Base-by-base conservation (phyloP, 176 grass and related monocot species). In the Tillandsia leiboldiana region DNA sequence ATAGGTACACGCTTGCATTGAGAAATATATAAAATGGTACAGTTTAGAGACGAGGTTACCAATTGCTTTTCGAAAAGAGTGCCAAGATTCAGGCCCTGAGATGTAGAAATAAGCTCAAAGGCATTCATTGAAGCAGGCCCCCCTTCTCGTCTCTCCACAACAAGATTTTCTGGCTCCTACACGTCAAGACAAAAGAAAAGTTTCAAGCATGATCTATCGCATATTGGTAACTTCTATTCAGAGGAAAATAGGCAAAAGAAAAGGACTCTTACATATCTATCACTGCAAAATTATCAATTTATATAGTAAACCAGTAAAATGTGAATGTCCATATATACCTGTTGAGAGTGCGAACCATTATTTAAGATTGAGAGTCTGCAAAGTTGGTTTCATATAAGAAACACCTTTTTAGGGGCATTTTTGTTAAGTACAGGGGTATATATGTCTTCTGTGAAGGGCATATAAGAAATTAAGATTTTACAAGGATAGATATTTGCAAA, bases 71-170 rank as follows among this genome's bases (percentile, higher is more conserved):
- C 90, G 61, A 99, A 99, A 49, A 99, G 95, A 3, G 72, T 86
- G 70, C 95, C 79, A 7, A 99, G 89, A 84, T 99, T 94, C 67
- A 99, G 87, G 26, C 95, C 95, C 67, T 99, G 95, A 68, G 95
- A 93, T 26, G 82, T 99, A 15, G 95, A 99, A 72, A 99, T 99
- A 75, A 99, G 69, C 51, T 99, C 95, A 61, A 99, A 99, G 49
- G 95, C 95, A 76, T 99, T 99, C 95, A 94, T 93, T 51, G 78
- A 63, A 8, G 75, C 77, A 6, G 95, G 95, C 5, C 79, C 77
- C 70, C 87, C 87, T 72, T 94, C 89, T 68, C 84, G 70, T 66
- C 82, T 93, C 80, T 99, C 95, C 0, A 99, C 87, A 70, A 99
- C 95, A 75, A 99, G 86, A 64, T 99, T 84, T 26, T 84, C 6